phyloP scores from a whole-genome alignment of 495 filamentous ascomycete genomes.

The Penicillium tannophilum region DNA sequence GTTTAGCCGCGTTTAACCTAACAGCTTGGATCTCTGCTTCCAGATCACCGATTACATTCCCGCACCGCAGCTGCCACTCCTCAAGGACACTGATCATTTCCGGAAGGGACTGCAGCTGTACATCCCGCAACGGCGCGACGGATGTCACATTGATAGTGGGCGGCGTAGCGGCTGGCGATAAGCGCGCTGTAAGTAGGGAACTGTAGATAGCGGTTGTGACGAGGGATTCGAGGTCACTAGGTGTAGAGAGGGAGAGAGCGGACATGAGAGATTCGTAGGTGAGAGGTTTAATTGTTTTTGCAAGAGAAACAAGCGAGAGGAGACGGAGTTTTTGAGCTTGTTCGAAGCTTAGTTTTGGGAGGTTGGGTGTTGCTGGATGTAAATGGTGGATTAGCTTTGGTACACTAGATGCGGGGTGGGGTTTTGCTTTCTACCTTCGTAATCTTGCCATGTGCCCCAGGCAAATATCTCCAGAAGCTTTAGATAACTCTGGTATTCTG shows the following conservation, averaged over 20 bases:
- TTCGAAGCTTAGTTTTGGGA: conserved; percentile 70
- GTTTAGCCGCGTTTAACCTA: conserved; percentile 54
- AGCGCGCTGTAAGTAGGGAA: conserved; percentile 75
- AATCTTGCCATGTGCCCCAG: conserved; percentile 84
- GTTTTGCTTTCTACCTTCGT: conserved; percentile 55
- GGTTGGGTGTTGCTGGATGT: conserved; percentile 50
- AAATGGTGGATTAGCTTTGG: neutral
- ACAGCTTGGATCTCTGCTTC: conserved; percentile 68
- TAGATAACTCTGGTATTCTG: conserved; percentile 59
- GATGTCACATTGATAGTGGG: conserved; percentile 73
- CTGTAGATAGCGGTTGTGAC: conserved; percentile 89
- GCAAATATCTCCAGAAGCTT: conserved; percentile 87
- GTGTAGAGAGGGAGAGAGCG: conserved; percentile 65
- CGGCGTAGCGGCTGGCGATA: conserved; percentile 67
- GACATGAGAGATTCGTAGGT: conserved; percentile 69
- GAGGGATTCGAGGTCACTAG: conserved; percentile 82
- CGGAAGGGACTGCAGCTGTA: conserved; percentile 67
- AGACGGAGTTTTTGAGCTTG: conserved; percentile 89
- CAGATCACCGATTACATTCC: conserved; percentile 70
- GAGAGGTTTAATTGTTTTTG: conserved; percentile 62
- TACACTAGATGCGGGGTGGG: conserved; percentile 1
- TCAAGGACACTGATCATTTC: conserved; percentile 66
- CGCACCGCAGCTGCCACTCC: conserved; percentile 77
- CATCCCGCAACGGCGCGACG: conserved; percentile 82
- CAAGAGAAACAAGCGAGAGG: conserved; percentile 80